These are phyloP conservation scores for Polytrichum commune DNA, from an alignment of 225 moss, liverwort and hornwort genomes.

Conservation along the genomic window DNA sequence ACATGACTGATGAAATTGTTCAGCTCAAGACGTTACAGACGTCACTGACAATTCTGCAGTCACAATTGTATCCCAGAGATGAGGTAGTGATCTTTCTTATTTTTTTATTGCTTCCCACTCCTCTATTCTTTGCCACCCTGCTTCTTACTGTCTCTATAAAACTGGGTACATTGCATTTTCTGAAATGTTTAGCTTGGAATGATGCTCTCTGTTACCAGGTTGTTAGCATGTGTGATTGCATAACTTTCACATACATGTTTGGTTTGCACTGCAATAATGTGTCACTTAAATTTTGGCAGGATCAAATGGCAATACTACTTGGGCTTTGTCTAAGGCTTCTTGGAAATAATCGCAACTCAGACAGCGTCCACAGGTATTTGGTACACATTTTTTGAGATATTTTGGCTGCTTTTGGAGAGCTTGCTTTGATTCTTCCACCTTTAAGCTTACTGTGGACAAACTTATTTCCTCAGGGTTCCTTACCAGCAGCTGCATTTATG, in stretches of 20 bases:
- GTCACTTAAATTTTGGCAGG: slow-evolving; percentile 21
- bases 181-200: no score
- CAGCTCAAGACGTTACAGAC: slow-evolving; percentile 93
- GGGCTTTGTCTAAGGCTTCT: slow-evolving; percentile 65
- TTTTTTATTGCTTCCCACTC: no score
- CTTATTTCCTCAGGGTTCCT: no score
- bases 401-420: slow-evolving; percentile 2
- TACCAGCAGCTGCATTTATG: no score
- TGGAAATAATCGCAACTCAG: slow-evolving; percentile 65
- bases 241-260: no score
- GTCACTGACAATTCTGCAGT: slow-evolving; percentile 89
- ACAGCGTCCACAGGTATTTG: slow-evolving; percentile 68
- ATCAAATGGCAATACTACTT: slow-evolving; percentile 60
- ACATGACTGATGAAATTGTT: slow-evolving; percentile 87
- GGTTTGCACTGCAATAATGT: no score
- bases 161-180: no score
- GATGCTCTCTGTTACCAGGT: no score
- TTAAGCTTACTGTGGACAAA: no score
- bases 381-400: slow-evolving; percentile 4
- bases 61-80: slow-evolving; percentile 86
- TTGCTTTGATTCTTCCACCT: background rate
- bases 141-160: no score
- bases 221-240: no score
- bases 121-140: no score
- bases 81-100: slow-evolving; percentile 39